phyloP scores from a whole-genome alignment of 192 early-diverging fungal species.

The Coemansia sp. region DNA sequence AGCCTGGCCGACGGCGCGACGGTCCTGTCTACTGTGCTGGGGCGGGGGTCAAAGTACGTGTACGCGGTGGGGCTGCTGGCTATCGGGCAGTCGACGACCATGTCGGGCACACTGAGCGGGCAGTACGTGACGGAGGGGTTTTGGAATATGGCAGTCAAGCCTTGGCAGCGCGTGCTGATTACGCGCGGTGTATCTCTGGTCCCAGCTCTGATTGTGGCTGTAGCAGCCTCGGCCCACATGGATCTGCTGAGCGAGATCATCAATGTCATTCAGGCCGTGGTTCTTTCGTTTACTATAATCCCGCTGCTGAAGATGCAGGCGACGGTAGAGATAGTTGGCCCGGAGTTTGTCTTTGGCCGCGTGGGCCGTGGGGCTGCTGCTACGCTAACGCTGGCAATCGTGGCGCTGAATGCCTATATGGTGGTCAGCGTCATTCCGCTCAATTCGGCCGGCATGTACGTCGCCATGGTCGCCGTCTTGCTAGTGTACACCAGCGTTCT shows the following conservation, averaged over 20 bases:
- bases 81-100: constrained; percentile 82
- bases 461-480: constrained; percentile 33
- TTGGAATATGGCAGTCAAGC: constrained; percentile 65
- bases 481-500: constrained; percentile 25
- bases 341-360: constrained; percentile 45
- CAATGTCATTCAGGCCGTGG: constrained; percentile 69
- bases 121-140: constrained; percentile 91
- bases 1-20: constrained; percentile 53
- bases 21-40: constrained; percentile 62
- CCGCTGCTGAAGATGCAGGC: constrained; percentile 65
- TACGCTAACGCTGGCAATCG: constrained; percentile 32
- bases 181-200: constrained; percentile 64
- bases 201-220: constrained; percentile 62
- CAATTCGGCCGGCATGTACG: constrained; percentile 36
- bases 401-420: constrained; percentile 50
- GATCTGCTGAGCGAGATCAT: constrained; percentile 70
- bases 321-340: constrained; percentile 55
- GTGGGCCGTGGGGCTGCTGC: constrained; percentile 11
- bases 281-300: constrained; percentile 64
- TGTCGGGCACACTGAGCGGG: constrained; percentile 88
- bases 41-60: constrained; percentile 62
- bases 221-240: constrained; percentile 58
- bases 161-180: constrained; percentile 68
- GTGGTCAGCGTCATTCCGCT: constrained; percentile 46
- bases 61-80: constrained; percentile 82